Conservation (phyloP, 495 filamentous ascomycete species). For the Aspergillus ellipticus region DNA sequence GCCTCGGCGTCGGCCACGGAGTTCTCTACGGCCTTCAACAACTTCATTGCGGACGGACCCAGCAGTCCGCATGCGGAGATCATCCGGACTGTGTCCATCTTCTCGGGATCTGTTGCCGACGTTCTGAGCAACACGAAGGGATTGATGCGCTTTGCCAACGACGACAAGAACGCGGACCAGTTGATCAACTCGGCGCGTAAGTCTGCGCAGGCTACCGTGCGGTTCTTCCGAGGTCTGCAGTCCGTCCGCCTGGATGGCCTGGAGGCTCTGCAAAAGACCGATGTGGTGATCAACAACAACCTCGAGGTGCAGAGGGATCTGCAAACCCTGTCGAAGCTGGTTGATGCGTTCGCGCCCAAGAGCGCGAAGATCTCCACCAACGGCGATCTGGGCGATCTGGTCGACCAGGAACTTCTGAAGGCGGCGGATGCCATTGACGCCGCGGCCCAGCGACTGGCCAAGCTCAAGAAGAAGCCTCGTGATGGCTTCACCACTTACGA, state of each 20-base stretch:
- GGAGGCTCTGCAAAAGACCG: constrained; percentile 82
- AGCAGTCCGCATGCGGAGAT: constrained; percentile 88
- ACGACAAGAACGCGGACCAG: constrained; percentile 88
- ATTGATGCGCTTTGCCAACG: constrained; percentile 86
- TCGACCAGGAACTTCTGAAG: constrained; percentile 86
- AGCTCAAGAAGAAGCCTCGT: constrained; percentile 87
- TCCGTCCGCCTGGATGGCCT: constrained; percentile 90
- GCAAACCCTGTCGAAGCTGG: constrained; percentile 85
- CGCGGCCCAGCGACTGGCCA: constrained; percentile 80
- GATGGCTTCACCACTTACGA: constrained; percentile 97
- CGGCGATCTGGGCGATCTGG: constrained; percentile 88
- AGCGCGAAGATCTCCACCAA: constrained; percentile 73
- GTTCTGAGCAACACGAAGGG: constrained; percentile 96
- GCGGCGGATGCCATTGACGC: constrained; percentile 96
- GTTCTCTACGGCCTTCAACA: constrained; percentile 96
- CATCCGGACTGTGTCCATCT: constrained; percentile 87
- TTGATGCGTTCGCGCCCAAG: constrained; percentile 84
- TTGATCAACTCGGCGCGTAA: constrained; percentile 76
- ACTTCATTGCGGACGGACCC: constrained; percentile 94
- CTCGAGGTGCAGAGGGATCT: constrained; percentile 89
- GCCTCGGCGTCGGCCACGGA: constrained; percentile 91
- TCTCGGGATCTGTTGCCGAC: constrained; percentile 86
- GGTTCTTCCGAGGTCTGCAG: constrained; percentile 91
- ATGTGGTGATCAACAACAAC: constrained; percentile 94
- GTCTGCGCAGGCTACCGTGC: constrained; percentile 83